Evolutionary conservation across 352 stramenopile genomes (phyloP), one percentile per base, ranked within the genome.

Genomic region (Pythium angustatum): DNA sequence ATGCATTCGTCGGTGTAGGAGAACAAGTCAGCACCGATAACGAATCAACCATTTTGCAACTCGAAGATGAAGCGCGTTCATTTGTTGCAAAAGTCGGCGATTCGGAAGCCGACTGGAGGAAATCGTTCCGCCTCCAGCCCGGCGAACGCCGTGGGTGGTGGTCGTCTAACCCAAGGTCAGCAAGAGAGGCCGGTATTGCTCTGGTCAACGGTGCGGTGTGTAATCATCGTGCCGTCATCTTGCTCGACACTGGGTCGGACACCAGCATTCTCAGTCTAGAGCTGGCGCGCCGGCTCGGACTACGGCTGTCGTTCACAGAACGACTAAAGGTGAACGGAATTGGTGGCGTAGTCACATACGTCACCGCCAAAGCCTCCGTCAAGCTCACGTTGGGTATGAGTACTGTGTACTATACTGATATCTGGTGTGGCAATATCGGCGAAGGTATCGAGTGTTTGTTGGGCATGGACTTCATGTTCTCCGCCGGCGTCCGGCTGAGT

Each of bases 391-490:
- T 78, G 2, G 67, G 71, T 0, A 28, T 55, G 5, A 54, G 57
- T 5, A 15, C 65, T 1, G 69, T 70, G 1, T 73, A 76, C 34
- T 41, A 12, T 27, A 21, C 24, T 2, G 52, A 59, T 11, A 49
- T 77, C 8, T 77, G 66, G 66, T 58, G 67, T 3, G 67, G 55
- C 0, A 75, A 71, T 26, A 52, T 75, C 3, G 63, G 62, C 1
- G 45, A 69, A 34, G 68, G 64, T 3, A 36, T 72, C 12, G 58
- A 74, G 6, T 71, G 62, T 22, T 38, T 74, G 4, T 41, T 77
- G 0, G 58, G 66, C 4, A 74, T 72, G 66, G 58, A 74, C 38
- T 77, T 74, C 45, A 75, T 75, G 67, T 34, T 66, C 2, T n/a
- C 58, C 2, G 64, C 59, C 14, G 66, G 66, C 2, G 66, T 77